Evolutionary conservation across 1,139 yeast genomes (phyloP), one percentile per base, ranked within the genome.

Genomic region (Dujonia santamariae): DNA sequence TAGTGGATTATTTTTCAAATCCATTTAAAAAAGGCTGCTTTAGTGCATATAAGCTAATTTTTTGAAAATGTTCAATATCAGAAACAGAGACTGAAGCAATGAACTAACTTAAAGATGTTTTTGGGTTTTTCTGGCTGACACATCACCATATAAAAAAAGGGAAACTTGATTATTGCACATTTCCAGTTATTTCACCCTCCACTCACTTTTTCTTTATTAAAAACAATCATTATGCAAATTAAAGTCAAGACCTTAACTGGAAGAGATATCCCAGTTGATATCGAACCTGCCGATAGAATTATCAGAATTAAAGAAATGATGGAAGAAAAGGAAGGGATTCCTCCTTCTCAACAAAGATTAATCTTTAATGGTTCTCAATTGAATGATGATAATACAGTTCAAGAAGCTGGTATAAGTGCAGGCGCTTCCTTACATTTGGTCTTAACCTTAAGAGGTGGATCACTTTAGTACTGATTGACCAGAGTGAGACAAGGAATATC

Each of bases 261-360:
- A 8, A 82, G 92, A 66, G 87, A 82, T 76, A 86, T 86, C 53
- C 79, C 85, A 41, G 79, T 87, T 38, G 90, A 84, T 47, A 78
- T 87, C 33, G 92, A 85, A 48, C 80, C 87, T 32, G 58, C 75
- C 7, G 95, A 87, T 53, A 78, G 73, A 53, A 82, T 90, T 41
- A 77, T 81, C 46, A 78, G 86, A 35, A 80, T 92, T 63, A 92
- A 92, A 62, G 97, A 92, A 58, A 77, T 85, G 59, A 80, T 92
- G 68, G 97, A 92, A 59, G 97, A 92, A 54, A 86, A 88, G 54
- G 98, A 92, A 58, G 98, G 98, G 3, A 92, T 92, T 39, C 97
- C 97, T 4, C 97, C 98, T 15, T 80, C 87, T 21, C 98, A 92
- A 61, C 98, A 92, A 59, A 75, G 96, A 48, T 75, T 92, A 46